A percentile compares a stretch with the other conserved stretches of the same genome.
Evolutionary conservation across 2,329 filamentous ascomycete species (phyloP).

Genomic region (Alternaria gaisen): DNA sequence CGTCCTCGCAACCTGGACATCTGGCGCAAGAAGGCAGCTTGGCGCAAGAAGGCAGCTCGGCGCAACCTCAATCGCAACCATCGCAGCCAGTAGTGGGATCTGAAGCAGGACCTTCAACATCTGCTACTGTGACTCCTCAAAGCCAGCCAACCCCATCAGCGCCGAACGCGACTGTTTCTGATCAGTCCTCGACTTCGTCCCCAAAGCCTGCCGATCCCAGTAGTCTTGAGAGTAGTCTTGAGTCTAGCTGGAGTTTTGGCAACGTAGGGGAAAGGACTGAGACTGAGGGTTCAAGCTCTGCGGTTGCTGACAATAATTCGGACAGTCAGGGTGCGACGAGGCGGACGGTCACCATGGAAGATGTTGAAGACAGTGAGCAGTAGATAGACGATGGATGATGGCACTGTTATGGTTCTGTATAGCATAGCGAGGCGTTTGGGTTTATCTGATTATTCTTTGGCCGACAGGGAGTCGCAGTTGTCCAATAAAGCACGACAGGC

Average conservation of each 20-base stretch:
- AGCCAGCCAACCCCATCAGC: conserved; percentile 11
- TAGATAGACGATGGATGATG: conserved; percentile 19
- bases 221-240: conserved; percentile 44
- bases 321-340: conserved; percentile 33
- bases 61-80: conserved; percentile 3
- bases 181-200: conserved; percentile 22
- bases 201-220: conserved; percentile 40
- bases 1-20: conserved; percentile 17
- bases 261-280: conserved; percentile 38
- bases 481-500: conserved; percentile 9
- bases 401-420: conserved; percentile 21
- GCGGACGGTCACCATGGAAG: conserved; percentile 44
- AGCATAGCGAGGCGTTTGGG: conserved; percentile 52
- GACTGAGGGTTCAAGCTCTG: conserved; percentile 41
- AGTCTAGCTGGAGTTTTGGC: conserved; percentile 50
- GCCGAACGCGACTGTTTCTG: conserved; percentile 12
- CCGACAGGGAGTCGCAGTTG: conserved; percentile 1
- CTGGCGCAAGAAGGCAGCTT: conserved; percentile 3
- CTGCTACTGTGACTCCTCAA: conserved; percentile 13
- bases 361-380: conserved; percentile 41
- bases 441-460: conserved; percentile 10
- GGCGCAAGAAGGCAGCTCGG: not conserved
- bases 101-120: conserved; percentile 9
- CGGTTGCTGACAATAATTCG: conserved; percentile 35
- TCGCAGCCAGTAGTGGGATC: not conserved